phyloP scores from a whole-genome alignment of 257 asterid species.

The Eustoma russellianum region DNA sequence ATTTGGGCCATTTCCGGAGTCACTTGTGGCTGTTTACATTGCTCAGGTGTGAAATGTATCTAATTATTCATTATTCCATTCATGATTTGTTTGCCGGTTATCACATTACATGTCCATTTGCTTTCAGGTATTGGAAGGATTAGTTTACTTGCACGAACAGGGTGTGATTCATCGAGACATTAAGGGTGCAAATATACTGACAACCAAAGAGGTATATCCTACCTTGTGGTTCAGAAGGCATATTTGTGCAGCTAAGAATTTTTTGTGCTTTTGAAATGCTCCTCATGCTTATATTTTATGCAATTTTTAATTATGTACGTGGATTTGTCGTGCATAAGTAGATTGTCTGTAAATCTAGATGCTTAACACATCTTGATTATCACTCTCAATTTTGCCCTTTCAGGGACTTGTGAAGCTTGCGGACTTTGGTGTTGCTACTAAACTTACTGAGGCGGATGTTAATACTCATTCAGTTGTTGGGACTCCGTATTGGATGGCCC shows the following conservation, averaged over 20 bases:
- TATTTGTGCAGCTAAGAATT: too few relatives aligned
- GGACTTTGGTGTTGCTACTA: slow-evolving; percentile 98
- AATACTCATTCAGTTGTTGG: slow-evolving; percentile 98
- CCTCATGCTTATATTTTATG: not conserved
- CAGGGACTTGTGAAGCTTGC: slow-evolving; percentile 99
- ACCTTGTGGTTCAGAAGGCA: too few relatives aligned
- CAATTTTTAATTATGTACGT: not conserved
- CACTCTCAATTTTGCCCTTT: slow-evolving; percentile 15
- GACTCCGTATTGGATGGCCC: slow-evolving; percentile 99
- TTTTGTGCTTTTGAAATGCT: not conserved
- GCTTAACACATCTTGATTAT: not conserved
- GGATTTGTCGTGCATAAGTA: not conserved
- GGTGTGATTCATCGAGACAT: slow-evolving; percentile 99
- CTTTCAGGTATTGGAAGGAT: slow-evolving; percentile 87
- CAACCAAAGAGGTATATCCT: slow-evolving; percentile 81
- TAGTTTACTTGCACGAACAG: slow-evolving; percentile 96
- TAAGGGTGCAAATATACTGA: slow-evolving; percentile 97
- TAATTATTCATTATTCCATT: slow-evolving; percentile 10
- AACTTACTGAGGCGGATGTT: slow-evolving; percentile 86
- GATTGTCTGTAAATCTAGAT: not conserved
- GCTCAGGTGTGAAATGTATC: slow-evolving; percentile 64
- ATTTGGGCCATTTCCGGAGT: slow-evolving; percentile 99
- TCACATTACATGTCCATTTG: not conserved
- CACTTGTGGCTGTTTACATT: slow-evolving; percentile 89
- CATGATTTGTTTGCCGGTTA: slow-evolving; percentile 13